Evolutionary conservation across 2,329 filamentous ascomycete species (phyloP).

Genomic region (Gremmenia infestans): DNA sequence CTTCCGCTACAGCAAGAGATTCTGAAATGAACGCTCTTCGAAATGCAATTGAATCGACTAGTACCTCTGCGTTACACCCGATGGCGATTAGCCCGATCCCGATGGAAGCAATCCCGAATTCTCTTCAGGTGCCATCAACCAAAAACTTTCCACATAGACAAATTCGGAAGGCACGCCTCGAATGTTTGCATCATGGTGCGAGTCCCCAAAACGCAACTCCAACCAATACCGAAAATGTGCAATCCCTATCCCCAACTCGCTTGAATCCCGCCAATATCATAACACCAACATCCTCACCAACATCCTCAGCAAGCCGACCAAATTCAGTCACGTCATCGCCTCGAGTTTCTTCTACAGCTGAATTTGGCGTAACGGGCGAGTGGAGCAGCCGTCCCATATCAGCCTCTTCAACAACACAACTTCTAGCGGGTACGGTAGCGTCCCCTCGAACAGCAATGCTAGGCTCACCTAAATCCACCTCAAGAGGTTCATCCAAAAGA

Average conservation of each 20-base stretch:
- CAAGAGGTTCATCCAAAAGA: background rate
- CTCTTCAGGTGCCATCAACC: background rate
- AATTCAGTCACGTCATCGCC: background rate
- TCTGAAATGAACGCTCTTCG: conserved; percentile 19
- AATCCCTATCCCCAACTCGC: background rate
- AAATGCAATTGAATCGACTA: conserved; percentile 17
- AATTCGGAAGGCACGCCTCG: conserved; percentile 1
- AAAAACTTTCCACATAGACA: conserved; percentile 12
- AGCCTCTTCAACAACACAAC: conserved; percentile 14
- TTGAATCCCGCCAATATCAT: background rate
- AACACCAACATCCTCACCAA: background rate
- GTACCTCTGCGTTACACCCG: conserved; percentile 13
- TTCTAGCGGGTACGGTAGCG: conserved; percentile 13
- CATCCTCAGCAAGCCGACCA: background rate
- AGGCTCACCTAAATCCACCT: background rate
- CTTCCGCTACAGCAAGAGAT: conserved; percentile 22
- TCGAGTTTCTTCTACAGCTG: background rate
- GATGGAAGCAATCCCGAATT: background rate
- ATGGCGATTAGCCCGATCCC: conserved; percentile 1
- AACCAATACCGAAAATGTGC: conserved; percentile 1
- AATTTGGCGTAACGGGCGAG: background rate
- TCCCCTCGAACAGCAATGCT: background rate
- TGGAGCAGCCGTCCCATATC: conserved; percentile 1
- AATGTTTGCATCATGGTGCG: background rate
- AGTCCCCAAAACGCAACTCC: background rate